A percentile compares a stretch with the other conserved stretches of the same genome.
phyloP scores from a whole-genome alignment of 2,329 filamentous ascomycete species.

The Akanthomyces lecanii region DNA sequence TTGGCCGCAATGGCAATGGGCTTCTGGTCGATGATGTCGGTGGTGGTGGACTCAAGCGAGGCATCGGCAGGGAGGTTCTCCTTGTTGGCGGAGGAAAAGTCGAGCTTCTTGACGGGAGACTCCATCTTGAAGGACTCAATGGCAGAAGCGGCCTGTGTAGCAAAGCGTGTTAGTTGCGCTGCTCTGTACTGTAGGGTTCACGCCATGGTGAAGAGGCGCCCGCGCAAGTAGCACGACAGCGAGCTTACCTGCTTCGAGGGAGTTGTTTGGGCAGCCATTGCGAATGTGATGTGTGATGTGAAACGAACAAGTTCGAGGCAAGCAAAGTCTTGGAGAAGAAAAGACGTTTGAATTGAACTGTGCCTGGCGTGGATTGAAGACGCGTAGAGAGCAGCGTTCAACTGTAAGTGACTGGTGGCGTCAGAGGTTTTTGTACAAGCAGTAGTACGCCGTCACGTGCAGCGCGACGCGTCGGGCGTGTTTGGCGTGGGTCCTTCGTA shows the following conservation, averaged over 20 bases:
- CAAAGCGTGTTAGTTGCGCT: conserved; percentile 29
- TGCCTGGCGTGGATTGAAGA: conserved; percentile 23
- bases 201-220: background rate
- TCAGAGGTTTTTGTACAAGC: conserved; percentile 37
- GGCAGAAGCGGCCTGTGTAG: conserved; percentile 70
- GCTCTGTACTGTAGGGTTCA: conserved; percentile 1
- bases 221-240: conserved; percentile 21
- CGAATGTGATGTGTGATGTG: conserved; percentile 21
- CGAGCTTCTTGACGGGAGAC: conserved; percentile 84
- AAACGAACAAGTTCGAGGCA: conserved; percentile 13
- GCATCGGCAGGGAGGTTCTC: conserved; percentile 64
- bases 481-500: conserved; percentile 19
- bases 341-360: conserved; percentile 22
- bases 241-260: conserved; percentile 55
- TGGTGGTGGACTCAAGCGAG: conserved; percentile 44
- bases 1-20: conserved; percentile 44
- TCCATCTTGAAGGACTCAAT: conserved; percentile 91
- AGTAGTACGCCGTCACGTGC: conserved; percentile 36
- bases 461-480: conserved; percentile 32
- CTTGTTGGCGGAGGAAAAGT: conserved; percentile 71
- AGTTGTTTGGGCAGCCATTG: conserved; percentile 72
- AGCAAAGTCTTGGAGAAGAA: conserved; percentile 19
- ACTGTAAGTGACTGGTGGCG: conserved; percentile 24
- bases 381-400: conserved; percentile 25
- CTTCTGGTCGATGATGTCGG: conserved; percentile 56